Evolutionary conservation across 2,329 filamentous ascomycete genomes (phyloP).

Genomic region (Blastomyces gilchristii): DNA sequence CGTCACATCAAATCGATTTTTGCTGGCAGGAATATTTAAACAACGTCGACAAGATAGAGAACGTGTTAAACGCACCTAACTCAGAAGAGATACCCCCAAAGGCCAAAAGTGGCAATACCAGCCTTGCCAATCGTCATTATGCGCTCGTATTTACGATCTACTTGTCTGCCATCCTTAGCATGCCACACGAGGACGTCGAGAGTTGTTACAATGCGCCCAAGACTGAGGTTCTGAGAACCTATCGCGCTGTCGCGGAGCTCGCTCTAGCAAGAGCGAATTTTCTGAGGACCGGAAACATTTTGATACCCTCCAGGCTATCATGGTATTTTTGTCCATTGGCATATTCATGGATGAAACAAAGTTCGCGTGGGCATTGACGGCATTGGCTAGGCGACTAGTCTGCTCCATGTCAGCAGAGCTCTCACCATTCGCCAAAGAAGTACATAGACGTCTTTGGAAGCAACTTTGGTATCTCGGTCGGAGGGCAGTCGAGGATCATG

Average conservation of each 20-base stretch:
- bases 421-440: conserved; percentile 32
- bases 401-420: conserved; percentile 17
- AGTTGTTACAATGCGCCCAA: conserved; percentile 22
- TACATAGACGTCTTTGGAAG: conserved; percentile 35
- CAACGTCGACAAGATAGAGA: conserved; percentile 45
- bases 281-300: conserved; percentile 46
- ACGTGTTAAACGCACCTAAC: conserved; percentile 45
- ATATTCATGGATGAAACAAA: conserved; percentile 17
- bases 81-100: conserved; percentile 39
- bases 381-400: conserved; percentile 35
- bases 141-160: conserved; percentile 49
- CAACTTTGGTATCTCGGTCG: conserved; percentile 31
- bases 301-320: conserved; percentile 47
- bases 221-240: conserved; percentile 37
- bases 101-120: conserved; percentile 37
- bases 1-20: conserved; percentile 8
- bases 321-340: conserved; percentile 45
- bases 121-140: conserved; percentile 42
- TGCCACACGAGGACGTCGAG: conserved; percentile 29
- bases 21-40: conserved; percentile 20
- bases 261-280: conserved; percentile 49
- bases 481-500: conserved; percentile 32
- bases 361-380: conserved; percentile 21
- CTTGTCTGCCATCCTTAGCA: conserved; percentile 44
- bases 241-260: conserved; percentile 49